Evolutionary conservation across 2,329 filamentous ascomycete genomes (phyloP).

Genomic region (Xenoacremonium recifei): DNA sequence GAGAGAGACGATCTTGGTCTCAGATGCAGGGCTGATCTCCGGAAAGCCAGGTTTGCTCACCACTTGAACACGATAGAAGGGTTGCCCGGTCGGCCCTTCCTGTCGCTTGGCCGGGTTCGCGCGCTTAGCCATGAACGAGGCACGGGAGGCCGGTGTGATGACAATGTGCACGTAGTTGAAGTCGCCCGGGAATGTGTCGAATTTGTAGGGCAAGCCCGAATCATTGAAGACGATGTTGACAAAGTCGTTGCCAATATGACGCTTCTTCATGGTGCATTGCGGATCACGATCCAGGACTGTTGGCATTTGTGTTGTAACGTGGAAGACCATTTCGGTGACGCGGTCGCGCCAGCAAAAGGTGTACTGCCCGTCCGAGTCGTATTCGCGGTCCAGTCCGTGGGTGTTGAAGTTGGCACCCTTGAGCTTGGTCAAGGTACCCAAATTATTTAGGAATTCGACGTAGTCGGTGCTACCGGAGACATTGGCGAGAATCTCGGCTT

Average conservation of each 20-base stretch:
- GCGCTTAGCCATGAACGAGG: slow-evolving; percentile 69
- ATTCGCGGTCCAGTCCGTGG: slow-evolving; percentile 79
- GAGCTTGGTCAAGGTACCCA: slow-evolving; percentile 79
- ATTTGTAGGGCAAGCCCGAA: slow-evolving; percentile 83
- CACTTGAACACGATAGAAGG: slow-evolving; percentile 86
- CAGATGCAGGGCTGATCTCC: slow-evolving; percentile 84
- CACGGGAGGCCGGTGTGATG: slow-evolving; percentile 81
- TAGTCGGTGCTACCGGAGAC: slow-evolving; percentile 85
- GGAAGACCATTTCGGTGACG: slow-evolving; percentile 93
- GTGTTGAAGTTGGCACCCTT: slow-evolving; percentile 87
- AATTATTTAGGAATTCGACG: slow-evolving; percentile 74
- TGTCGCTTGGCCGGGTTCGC: slow-evolving; percentile 33
- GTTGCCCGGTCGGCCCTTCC: slow-evolving; percentile 35
- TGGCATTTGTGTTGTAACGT: slow-evolving; percentile 97
- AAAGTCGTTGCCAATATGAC: slow-evolving; percentile 94
- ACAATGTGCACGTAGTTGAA: slow-evolving; percentile 98
- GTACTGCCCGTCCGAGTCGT: slow-evolving; percentile 79
- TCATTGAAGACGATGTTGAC: slow-evolving; percentile 99
- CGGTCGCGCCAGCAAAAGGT: slow-evolving; percentile 94
- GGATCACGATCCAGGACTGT: slow-evolving; percentile 76
- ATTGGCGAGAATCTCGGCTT: slow-evolving; percentile 84
- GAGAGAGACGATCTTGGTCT: slow-evolving; percentile 84
- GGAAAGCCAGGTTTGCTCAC: slow-evolving; percentile 88
- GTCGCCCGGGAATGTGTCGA: slow-evolving; percentile 88
- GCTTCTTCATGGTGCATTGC: slow-evolving; percentile 80